A percentile compares a stretch with the other conserved stretches of the same genome.
Conservation (phyloP, 495 filamentous ascomycete species). For the Penicillium crystallinum region DNA sequence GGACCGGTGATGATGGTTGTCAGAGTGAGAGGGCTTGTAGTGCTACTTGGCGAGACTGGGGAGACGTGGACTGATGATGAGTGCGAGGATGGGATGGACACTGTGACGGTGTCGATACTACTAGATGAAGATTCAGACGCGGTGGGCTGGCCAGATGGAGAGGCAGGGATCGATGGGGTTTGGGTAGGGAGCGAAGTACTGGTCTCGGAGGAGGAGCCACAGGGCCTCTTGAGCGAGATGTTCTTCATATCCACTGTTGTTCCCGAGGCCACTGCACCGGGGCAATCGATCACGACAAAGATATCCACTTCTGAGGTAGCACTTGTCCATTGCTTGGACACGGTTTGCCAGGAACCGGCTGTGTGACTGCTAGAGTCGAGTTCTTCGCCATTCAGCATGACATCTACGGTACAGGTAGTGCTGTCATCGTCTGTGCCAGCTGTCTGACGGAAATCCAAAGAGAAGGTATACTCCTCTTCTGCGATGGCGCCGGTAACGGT, state of each 20-base stretch:
- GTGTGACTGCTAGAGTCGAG: neutral
- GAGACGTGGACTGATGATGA: neutral
- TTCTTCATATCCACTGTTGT: neutral
- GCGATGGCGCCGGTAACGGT: neutral
- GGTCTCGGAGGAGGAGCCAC: neutral
- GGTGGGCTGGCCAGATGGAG: neutral
- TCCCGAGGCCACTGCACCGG: neutral
- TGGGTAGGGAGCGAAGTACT: neutral
- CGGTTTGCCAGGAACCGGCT: neutral
- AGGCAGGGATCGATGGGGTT: neutral
- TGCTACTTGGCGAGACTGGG: neutral
- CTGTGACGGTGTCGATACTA: neutral
- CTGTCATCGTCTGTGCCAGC: neutral
- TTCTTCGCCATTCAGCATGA: neutral
- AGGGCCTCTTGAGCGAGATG: neutral
- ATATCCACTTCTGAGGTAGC: neutral
- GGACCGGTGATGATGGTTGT: neutral
- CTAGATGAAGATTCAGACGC: neutral
- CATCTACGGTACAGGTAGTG: neutral
- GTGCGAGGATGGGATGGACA: neutral
- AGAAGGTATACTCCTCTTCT: neutral
- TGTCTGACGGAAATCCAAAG: conserved; percentile 1
- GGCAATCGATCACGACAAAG: neutral
- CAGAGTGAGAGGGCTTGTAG: neutral
- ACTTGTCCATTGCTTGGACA: neutral